Percentiles rank a stretch among this genome's conserved stretches.
These are phyloP conservation scores for Anthracocystis setariae DNA, from an alignment of 1,284 basidiomycete species.

Conservation along the genomic window DNA sequence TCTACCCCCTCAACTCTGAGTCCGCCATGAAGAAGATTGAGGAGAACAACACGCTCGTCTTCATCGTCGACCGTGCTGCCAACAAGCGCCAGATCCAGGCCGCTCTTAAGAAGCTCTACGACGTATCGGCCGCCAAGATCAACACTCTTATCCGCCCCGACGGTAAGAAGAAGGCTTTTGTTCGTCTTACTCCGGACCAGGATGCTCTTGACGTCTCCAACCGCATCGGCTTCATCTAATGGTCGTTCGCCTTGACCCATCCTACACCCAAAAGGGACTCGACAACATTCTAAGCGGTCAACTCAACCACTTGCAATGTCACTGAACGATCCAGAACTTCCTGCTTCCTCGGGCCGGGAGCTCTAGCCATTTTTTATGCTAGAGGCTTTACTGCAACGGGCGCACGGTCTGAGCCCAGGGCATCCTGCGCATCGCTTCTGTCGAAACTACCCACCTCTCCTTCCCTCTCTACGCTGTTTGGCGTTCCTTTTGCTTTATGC, in stretches of 20 bases:
- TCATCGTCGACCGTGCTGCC: slow-evolving; percentile 91
- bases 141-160: slow-evolving; percentile 99
- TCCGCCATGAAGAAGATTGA: slow-evolving; percentile 86
- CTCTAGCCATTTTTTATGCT: neutral
- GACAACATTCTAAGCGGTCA: slow-evolving; percentile 4
- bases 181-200: slow-evolving; percentile 91
- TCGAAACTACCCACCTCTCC: neutral
- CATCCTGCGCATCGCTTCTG: neutral
- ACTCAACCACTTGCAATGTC: slow-evolving; percentile 7
- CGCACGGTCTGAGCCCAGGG: neutral
- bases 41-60: slow-evolving; percentile 98
- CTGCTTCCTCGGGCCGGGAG: neutral
- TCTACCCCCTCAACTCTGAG: slow-evolving; percentile 76
- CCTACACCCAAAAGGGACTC: slow-evolving; percentile 4
- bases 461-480: neutral
- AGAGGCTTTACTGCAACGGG: neutral
- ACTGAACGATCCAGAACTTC: neutral
- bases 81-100: slow-evolving; percentile 98
- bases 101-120: slow-evolving; percentile 98
- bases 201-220: slow-evolving; percentile 98
- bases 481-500: slow-evolving; percentile 10
- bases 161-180: slow-evolving; percentile 99
- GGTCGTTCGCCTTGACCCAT: neutral
- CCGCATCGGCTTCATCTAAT: slow-evolving; percentile 77
- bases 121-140: slow-evolving; percentile 93